Conservation (phyloP, 2,329 filamentous ascomycete genomes). For the Epichloe baconii region DNA sequence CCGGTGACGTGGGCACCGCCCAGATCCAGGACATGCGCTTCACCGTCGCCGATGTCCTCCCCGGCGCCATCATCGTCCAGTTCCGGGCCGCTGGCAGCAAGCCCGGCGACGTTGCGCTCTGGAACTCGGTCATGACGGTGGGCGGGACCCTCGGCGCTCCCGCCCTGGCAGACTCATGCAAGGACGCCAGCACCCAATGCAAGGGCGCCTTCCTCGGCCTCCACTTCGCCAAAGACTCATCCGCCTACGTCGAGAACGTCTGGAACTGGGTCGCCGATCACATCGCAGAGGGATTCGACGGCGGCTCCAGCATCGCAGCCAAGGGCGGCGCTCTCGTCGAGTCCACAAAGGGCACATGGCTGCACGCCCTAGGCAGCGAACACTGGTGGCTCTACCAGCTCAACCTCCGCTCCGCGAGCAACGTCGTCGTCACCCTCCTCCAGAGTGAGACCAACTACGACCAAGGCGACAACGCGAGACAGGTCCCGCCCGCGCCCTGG, state of each 20-base stretch:
- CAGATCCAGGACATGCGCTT: conserved; percentile 41
- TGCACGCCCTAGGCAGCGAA: conserved; percentile 34
- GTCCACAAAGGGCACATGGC: conserved; percentile 35
- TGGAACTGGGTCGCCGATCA: conserved; percentile 36
- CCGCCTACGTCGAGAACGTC: conserved; percentile 13
- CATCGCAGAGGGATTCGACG: conserved; percentile 27
- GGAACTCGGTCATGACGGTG: conserved; percentile 31
- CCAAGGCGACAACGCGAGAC: conserved; percentile 20
- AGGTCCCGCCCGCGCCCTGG: conserved; percentile 26
- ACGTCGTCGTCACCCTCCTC: conserved; percentile 36
- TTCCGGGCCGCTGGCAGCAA: conserved; percentile 20
- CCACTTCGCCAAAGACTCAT: conserved; percentile 27
- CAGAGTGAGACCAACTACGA: conserved; percentile 39
- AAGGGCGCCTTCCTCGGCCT: conserved; percentile 35
- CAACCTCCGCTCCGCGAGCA: conserved; percentile 34
- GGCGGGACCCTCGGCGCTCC: conserved; percentile 29
- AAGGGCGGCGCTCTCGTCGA: conserved; percentile 36
- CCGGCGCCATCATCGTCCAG: conserved; percentile 28
- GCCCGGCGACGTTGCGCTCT: conserved; percentile 37
- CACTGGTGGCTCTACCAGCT: conserved; percentile 48
- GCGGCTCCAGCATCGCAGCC: conserved; percentile 30
- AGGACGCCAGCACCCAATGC: conserved; percentile 21
- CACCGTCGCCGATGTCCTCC: conserved; percentile 32
- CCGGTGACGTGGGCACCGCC: conserved; percentile 34
- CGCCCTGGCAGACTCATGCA: conserved; percentile 25